Base-by-base conservation (phyloP, 2,329 filamentous ascomycete species). In the Ilyonectria robusta region DNA sequence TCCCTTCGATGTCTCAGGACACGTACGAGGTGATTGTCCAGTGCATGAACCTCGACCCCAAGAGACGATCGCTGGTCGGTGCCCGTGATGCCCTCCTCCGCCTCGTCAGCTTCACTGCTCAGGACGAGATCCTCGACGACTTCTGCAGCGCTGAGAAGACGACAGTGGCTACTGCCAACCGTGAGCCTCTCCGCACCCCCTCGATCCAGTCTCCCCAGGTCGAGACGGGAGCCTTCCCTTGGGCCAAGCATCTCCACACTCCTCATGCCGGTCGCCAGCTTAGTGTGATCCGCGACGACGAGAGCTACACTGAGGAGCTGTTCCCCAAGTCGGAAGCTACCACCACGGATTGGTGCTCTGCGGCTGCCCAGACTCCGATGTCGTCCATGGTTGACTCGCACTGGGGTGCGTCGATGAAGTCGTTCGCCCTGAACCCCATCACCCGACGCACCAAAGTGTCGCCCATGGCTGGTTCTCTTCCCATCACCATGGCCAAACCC, bases 1-100 rank as follows among this genome's bases (percentile, higher is more conserved):
- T 99, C 81, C 95, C 96, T 44, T 95, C 93, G 81, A 97, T 99
- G 95, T 98, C 95, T 56, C 94, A 97, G 81, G 96, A 99, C 81
- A 98, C 96, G 0, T 99, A 93, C 77, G 94, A 98, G 81, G 94
- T 99, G 72, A 90, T 99, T 81, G 90, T 92, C 59, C 89, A 97
- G 82, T 97, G 94, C 80, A 89, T 99, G 89, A 94, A 94, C 75
- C 84, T 99, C 73, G 95, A 99, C 78, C 96, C 96, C 11, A 89
- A 88, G 80, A 97, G 94, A 86, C 93, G 96, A 62, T 97, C 95
- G 37, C 85, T 99, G 55, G 84, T 88, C 35, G 93, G 89, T 67
- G 91, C 94, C 67, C 93, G 93, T 72, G 89, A 94, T 58, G 93
- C 93, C 59, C 89, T 99, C 37, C 83, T 91, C 70, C 92, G 93